phyloP scores from a whole-genome alignment of 2,329 filamentous ascomycete species.

The Huntiella savannae region DNA sequence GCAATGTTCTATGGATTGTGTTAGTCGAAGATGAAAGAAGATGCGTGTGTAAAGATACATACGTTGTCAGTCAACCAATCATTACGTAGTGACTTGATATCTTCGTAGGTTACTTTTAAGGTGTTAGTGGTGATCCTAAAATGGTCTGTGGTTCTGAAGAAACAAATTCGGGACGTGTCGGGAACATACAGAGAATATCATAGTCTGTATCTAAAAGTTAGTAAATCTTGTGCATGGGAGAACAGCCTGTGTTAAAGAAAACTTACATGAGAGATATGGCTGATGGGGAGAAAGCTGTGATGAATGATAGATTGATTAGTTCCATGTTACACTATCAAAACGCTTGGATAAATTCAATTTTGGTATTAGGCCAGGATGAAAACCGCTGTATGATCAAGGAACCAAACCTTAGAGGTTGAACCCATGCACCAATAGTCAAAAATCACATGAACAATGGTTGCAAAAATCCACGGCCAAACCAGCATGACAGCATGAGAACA shows the following conservation, averaged over 20 bases:
- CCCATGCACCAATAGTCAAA: neutral
- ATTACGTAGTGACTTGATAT: slow-evolving; percentile 69
- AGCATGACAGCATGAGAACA: too few species aligned
- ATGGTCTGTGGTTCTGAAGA: neutral
- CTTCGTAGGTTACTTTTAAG: slow-evolving; percentile 30
- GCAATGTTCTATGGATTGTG: slow-evolving; percentile 55
- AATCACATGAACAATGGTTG: too few species aligned
- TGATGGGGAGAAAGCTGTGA: slow-evolving; percentile 20
- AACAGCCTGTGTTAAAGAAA: neutral
- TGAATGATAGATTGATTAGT: neutral
- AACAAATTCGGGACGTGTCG: neutral
- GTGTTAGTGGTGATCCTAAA: neutral
- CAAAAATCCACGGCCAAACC: too few species aligned
- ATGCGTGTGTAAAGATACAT: slow-evolving; percentile 18
- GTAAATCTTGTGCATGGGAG: slow-evolving; percentile 3
- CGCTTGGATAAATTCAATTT: neutral
- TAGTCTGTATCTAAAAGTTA: slow-evolving; percentile 16
- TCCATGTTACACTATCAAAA: neutral
- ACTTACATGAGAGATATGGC: slow-evolving; percentile 28
- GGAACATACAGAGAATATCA: slow-evolving; percentile 20
- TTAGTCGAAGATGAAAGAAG: slow-evolving; percentile 6
- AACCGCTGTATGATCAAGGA: neutral
- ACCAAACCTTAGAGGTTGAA: neutral
- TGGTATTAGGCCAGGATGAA: neutral
- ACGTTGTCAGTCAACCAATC: slow-evolving; percentile 98